Evolutionary conservation across 257 asterid species (phyloP).

Genomic region (Fraxinus anomala): DNA sequence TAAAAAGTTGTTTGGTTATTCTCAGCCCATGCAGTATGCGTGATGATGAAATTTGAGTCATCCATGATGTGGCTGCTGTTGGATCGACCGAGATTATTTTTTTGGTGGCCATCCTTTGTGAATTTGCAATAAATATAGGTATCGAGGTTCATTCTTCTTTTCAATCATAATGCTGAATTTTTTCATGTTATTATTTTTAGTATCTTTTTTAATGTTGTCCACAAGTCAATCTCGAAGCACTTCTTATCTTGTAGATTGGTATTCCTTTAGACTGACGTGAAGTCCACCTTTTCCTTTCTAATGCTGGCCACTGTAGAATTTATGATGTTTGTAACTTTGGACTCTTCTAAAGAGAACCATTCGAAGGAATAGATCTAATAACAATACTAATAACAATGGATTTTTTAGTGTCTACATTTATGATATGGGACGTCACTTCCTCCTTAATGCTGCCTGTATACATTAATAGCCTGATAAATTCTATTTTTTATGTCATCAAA

Average conservation of each 20-base stretch:
- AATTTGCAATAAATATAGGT: constrained; percentile 52
- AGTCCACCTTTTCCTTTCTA: not conserved
- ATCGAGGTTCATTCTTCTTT: constrained; percentile 11
- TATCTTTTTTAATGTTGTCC: constrained; percentile 1
- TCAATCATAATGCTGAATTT: not conserved
- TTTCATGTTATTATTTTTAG: constrained; percentile 1
- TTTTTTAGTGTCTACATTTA: not conserved
- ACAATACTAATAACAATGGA: not conserved
- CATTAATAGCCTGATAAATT: not conserved
- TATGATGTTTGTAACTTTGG: not conserved
- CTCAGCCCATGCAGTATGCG: constrained; percentile 57
- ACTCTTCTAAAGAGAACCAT: not conserved
- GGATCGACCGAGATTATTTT: constrained; percentile 31
- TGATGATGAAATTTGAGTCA: constrained; percentile 32
- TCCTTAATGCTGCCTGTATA: not conserved
- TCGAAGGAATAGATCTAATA: not conserved
- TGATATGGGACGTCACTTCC: not conserved
- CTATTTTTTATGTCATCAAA: not conserved
- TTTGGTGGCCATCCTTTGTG: constrained; percentile 28
- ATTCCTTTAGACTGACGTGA: not conserved
- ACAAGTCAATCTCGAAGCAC: not conserved
- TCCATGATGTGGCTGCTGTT: constrained; percentile 20
- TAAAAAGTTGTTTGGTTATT: constrained; percentile 57
- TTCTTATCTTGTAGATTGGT: not conserved
- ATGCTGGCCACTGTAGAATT: not conserved